Evolutionary conservation across 257 asterid species (phyloP).

Genomic region (Przewalskia tangutica): DNA sequence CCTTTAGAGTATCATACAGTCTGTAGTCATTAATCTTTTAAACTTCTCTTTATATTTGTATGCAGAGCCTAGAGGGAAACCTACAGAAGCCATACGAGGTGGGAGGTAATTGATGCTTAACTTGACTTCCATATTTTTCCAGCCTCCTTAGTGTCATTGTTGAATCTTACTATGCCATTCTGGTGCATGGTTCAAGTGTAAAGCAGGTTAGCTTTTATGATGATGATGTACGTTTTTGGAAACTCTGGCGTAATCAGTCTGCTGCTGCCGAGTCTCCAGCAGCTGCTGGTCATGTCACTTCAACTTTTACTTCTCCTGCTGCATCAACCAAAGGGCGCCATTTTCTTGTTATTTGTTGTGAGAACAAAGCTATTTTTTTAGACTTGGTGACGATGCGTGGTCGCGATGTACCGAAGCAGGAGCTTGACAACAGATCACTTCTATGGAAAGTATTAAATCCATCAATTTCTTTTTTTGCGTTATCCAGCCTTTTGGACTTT

Average conservation of each 20-base stretch:
- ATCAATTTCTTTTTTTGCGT: neutral
- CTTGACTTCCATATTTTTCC: neutral
- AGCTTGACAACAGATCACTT: conserved; percentile 88
- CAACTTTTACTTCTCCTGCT: conserved; percentile 80
- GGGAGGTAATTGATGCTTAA: conserved; percentile 59
- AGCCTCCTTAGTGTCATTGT: neutral
- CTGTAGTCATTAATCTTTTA: neutral
- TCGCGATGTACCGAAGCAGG: conserved; percentile 97
- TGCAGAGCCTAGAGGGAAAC: conserved; percentile 80
- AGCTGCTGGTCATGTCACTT: conserved; percentile 65
- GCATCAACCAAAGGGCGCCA: conserved; percentile 95
- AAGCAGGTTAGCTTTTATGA: conserved; percentile 98
- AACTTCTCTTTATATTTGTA: conserved; percentile 7
- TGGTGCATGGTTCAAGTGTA: conserved; percentile 61
- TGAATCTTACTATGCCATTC: conserved; percentile 26
- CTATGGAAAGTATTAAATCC: conserved; percentile 50
- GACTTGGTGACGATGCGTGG: conserved; percentile 99
- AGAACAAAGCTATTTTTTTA: conserved; percentile 89
- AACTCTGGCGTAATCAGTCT: conserved; percentile 74
- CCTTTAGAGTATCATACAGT: neutral
- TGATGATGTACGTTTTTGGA: conserved; percentile 94
- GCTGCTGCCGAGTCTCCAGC: conserved; percentile 97
- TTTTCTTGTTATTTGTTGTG: conserved; percentile 95
- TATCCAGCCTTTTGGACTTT: neutral
- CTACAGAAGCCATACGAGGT: conserved; percentile 93